Conservation (phyloP, 768 basidiomycete species). For the Podaxis pistillaris region DNA sequence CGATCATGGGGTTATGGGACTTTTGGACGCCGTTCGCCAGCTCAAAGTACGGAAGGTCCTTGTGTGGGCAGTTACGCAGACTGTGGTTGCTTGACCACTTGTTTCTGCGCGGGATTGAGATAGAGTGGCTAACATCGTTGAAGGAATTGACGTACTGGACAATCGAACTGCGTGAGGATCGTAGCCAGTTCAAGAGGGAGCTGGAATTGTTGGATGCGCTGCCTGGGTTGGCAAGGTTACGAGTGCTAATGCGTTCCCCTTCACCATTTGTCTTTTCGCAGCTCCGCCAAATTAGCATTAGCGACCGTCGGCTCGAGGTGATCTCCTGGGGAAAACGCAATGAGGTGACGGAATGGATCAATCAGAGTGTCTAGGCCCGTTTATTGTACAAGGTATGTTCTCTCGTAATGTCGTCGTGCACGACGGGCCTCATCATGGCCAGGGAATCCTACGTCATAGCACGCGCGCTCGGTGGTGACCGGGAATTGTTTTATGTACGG, state of each 20-base stretch:
- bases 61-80: background rate
- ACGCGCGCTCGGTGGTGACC: background rate
- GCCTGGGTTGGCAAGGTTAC: background rate
- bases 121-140: conserved; percentile 7
- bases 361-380: background rate
- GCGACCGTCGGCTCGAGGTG: background rate
- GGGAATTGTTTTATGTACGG: too few relatives aligned
- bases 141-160: conserved; percentile 10
- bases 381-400: background rate
- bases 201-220: background rate
- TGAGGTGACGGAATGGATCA: conserved; percentile 5
- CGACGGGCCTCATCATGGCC: background rate
- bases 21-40: conserved; percentile 1
- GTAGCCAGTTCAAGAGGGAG: background rate
- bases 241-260: background rate
- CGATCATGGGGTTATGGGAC: conserved; percentile 10
- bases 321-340: background rate
- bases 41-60: background rate
- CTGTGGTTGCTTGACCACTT: conserved; percentile 10
- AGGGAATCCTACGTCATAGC: background rate
- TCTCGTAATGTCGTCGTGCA: background rate
- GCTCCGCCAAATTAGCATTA: background rate
- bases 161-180: background rate
- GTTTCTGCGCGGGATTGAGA: background rate
- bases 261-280: background rate